Conservation (phyloP, 2,329 filamentous ascomycete genomes). For the Simplicillium sp. region DNA sequence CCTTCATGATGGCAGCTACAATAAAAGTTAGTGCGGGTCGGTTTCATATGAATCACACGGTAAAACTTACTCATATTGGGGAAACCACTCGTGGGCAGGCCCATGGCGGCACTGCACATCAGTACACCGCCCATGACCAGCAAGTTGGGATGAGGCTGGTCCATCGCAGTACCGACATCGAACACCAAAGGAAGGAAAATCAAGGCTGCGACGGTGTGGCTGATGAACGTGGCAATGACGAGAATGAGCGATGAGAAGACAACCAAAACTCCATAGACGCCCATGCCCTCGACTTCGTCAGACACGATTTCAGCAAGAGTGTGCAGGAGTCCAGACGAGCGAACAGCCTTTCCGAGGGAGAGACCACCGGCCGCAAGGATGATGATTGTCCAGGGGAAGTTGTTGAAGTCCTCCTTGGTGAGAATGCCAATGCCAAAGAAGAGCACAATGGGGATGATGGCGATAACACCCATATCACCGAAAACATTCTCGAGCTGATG, state of each 20-base stretch:
- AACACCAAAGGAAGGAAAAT: conserved; percentile 89
- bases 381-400: conserved; percentile 99
- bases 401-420: conserved; percentile 99
- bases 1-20: conserved; percentile 95
- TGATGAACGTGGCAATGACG: conserved; percentile 95
- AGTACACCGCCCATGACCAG: conserved; percentile 90
- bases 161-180: conserved; percentile 77
- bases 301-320: conserved; percentile 78
- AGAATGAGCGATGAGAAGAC: conserved; percentile 80
- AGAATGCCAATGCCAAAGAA: conserved; percentile 96
- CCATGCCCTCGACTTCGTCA: conserved; percentile 61
- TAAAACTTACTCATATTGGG: conserved; percentile 92
- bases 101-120: conserved; percentile 98
- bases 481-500: conserved; percentile 83
- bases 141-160: conserved; percentile 83
- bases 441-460: conserved; percentile 87
- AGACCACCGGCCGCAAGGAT: conserved; percentile 92
- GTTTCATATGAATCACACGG: conserved; percentile 3
- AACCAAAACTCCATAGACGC: conserved; percentile 75
- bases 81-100: conserved; percentile 88
- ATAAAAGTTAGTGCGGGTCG: conserved; percentile 10
- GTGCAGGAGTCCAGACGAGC: conserved; percentile 82
- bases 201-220: conserved; percentile 89
- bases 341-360: conserved; percentile 87
- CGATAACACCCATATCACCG: conserved; percentile 97